Percentiles rank a stretch among this genome's conserved stretches.
phyloP scores from a whole-genome alignment of 768 basidiomycete species.

The Kwoniella pini region DNA sequence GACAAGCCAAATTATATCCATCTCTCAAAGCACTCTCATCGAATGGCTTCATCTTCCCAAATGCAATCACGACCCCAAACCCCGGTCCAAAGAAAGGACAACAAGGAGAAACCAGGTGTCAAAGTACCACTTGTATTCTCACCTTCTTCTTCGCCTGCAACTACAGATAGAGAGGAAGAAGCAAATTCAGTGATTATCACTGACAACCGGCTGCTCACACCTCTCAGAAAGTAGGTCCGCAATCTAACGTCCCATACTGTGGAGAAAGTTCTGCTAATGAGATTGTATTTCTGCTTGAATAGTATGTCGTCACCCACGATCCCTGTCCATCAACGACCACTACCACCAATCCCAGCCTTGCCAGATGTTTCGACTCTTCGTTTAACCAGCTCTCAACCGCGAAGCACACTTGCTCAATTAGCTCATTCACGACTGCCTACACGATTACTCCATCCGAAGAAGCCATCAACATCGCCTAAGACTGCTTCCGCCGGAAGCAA shows the following conservation, averaged over 20 bases:
- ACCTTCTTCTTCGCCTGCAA: neutral
- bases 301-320: constrained; percentile 13
- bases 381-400: neutral
- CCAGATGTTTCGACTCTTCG: constrained; percentile 1
- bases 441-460: constrained; percentile 10
- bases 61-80: neutral
- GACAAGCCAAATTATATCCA: neutral
- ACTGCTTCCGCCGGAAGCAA: no score
- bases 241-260: neutral
- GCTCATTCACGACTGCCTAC: neutral
- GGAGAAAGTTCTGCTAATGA: neutral
- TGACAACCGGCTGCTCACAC: constrained; percentile 2
- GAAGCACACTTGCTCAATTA: neutral
- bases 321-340: constrained; percentile 11
- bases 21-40: neutral
- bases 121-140: constrained; percentile 11
- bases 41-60: neutral
- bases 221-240: constrained; percentile 1
- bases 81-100: constrained; percentile 7
- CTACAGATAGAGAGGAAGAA: constrained; percentile 4
- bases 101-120: constrained; percentile 9
- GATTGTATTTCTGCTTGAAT: neutral
- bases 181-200: constrained; percentile 1
- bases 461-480: neutral
- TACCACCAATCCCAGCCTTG: constrained; percentile 8